Base-by-base conservation (phyloP, 2,329 filamentous ascomycete genomes). In the Colletotrichum navitas region DNA sequence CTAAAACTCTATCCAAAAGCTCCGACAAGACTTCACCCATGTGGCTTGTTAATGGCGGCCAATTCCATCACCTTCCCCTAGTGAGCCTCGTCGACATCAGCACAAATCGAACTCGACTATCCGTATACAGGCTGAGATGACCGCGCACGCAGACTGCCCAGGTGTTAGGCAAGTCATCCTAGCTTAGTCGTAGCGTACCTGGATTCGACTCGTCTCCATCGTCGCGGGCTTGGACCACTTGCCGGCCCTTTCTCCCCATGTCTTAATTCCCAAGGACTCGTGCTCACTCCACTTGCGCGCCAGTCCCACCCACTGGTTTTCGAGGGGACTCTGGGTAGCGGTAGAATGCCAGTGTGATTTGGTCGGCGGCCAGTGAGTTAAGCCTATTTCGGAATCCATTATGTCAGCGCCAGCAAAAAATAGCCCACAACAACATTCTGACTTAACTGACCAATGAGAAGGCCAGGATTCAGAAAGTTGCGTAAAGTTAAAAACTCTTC, bases 201-300 rank as follows among this genome's bases (percentile, higher is more conserved):
- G 59, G 29, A 29, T 29, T 29, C 29, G 56, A 26, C n/a, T 61
- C 47, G 63, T 62, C 41, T 36, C 64, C 58, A 59, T 29, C 11
- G 58, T 62, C 10, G n/a, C 26, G 24, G 51, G 60, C 63, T 39
- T 66, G 63, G 68, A 58, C 58, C 58, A 59, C 65, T 45, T 18
- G 18, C 59, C 63, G 65, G 59, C 24, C 39, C 67, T 24, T 24
- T 36, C 36, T 24, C 61, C 47, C 47, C 47, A 32, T 26, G 55
- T 59, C 24, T 4, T 45, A 45, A 14, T 39, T 55, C 66, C 58
- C 66, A 66, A 24, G 49, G 64, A 71, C 64, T 71, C 68, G 58
- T 71, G 52, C 64, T 68, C 67, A 43, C 59, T 59, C 60, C 45
- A 60, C 65, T 43, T 34, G n/a, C 36, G 32, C 45, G 16, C 26